Evolutionary conservation across 1,139 yeast genomes (phyloP), one percentile per base, ranked within the genome.

Genomic region (Martiniozyma asiatica): DNA sequence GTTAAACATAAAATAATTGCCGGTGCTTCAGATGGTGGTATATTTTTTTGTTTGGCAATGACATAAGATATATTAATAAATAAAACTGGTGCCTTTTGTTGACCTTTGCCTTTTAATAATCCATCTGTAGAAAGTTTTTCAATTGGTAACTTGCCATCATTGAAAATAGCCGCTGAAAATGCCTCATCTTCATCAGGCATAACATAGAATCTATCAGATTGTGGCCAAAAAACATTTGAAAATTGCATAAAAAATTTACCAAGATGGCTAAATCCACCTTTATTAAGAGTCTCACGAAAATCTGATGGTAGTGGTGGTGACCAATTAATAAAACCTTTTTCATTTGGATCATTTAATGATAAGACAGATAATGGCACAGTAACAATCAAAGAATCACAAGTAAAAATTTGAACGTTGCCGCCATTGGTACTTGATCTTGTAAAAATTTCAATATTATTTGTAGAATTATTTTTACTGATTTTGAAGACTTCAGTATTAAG

Each of bases 191-290:
- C 49, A 19, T 55, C 53, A 0, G 72, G 63, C 5, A 71, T 35
- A 6, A 73, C 61, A 29, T 60, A 55, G 33, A 73, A 61, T 35
- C 77, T 53, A 47, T 75, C 84, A 23, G 55, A 53, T 15, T 56
- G 48, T 8, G 46, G 46, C 94, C 94, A 82, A 61, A 79, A 78
- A 2, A 64, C 60, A 7, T 55, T 39, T 20, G 73, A 76, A 46
- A 81, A 82, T 49, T 79, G 87, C 35, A 82, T 62, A 4, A 77
- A 62, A 2, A 80, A 79, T 52, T 82, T 82, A 1, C 94, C 94
- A 30, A 82, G 56, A 0, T 80, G 69, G 0, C 81, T 81, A 45
- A 72, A 75, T 40, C 72, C 74, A 14, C 75, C 56, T 3, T 54
- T 56, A 0, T 57, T 43, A 4, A 80, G 48, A 0, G 75, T 61